These are phyloP conservation scores for Rhizophagus sp. DNA, from an alignment of 192 early-diverging fungal genomes.

Conservation along the genomic window DNA sequence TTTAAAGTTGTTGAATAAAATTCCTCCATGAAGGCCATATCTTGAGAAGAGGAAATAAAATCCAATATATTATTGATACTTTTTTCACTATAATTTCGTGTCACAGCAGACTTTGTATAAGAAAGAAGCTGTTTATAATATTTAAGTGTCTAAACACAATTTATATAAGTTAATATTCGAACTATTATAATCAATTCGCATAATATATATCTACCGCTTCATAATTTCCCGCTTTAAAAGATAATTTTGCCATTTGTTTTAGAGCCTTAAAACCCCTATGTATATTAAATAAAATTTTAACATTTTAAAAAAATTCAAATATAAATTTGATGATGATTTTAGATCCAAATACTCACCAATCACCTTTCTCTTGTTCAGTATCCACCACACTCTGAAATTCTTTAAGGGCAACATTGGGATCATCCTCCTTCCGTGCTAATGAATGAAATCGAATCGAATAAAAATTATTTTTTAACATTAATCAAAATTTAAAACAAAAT, in stretches of 20 bases:
- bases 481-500: neutral
- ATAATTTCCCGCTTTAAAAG: constrained; percentile 66
- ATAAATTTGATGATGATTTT: neutral
- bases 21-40: constrained; percentile 81
- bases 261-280: constrained; percentile 88
- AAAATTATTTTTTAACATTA: neutral
- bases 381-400: constrained; percentile 81
- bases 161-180: neutral
- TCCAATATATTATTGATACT: constrained; percentile 90
- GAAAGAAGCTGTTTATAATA: constrained; percentile 75
- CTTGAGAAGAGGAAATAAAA: constrained; percentile 69
- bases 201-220: constrained; percentile 51
- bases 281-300: neutral
- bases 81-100: constrained; percentile 88
- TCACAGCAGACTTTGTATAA: constrained; percentile 75
- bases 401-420: constrained; percentile 66
- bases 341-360: constrained; percentile 62
- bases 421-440: constrained; percentile 77
- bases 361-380: constrained; percentile 77
- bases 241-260: constrained; percentile 85
- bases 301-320: neutral
- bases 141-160: constrained; percentile 56
- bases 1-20: constrained; percentile 79
- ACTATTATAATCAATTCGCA: neutral
- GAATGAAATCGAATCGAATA: constrained; percentile 19